Evolutionary conservation across 441 rosid species (phyloP).

Genomic region (Syzygium malaccense): DNA sequence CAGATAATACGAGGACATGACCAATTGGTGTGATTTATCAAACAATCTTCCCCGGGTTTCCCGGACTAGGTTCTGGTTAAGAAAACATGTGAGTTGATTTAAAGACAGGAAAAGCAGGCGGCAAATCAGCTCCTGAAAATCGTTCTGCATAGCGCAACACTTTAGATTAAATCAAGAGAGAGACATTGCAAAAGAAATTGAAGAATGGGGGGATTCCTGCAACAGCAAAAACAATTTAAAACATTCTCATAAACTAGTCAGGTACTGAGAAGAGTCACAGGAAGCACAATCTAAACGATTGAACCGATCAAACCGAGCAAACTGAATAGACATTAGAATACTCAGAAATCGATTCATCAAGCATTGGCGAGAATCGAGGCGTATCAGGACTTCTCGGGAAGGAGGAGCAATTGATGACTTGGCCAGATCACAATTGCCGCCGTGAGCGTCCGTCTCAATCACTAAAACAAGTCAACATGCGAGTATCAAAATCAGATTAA

Average conservation of each 20-base stretch:
- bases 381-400: not conserved
- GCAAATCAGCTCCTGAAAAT: not conserved
- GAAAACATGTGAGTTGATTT: not conserved
- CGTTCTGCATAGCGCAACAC: not conserved
- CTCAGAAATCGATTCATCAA: not conserved
- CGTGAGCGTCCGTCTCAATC: not conserved
- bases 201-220: not conserved
- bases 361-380: not conserved
- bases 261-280: not conserved
- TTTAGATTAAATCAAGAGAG: not conserved
- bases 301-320: not conserved
- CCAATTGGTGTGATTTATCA: not conserved
- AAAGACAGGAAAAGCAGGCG: not conserved
- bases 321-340: not conserved
- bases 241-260: not conserved
- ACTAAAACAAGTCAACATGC: not conserved
- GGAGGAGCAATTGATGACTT: not conserved
- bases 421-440: not conserved
- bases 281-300: not conserved
- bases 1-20: not conserved
- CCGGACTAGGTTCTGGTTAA: not conserved
- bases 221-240: not conserved
- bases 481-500: not conserved
- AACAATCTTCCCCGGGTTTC: not conserved
- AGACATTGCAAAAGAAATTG: not conserved